Evolutionary conservation across 2,329 filamentous ascomycete genomes (phyloP), one percentile per base, ranked within the genome.

Genomic region (Colletotrichum spinosum): DNA sequence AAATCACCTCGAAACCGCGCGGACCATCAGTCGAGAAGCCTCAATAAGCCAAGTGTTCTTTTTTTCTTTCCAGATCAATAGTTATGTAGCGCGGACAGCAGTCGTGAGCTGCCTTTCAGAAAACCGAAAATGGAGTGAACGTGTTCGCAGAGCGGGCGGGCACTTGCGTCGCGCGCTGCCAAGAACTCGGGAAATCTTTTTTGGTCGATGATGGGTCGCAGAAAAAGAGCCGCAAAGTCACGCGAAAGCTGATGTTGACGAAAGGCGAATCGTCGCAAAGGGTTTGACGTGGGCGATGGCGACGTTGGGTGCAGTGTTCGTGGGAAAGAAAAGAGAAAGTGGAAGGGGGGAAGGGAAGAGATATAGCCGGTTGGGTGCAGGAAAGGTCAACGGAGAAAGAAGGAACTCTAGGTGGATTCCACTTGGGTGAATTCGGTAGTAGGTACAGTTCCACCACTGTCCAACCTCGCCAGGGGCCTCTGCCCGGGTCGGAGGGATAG

Each of bases 1-100:
- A 67, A 66, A 67, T 68, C 62, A 68, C 61, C 66, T 68, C 66
- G 63, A 60, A 50, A 62, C 68, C 68, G 49, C 54, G 60, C 57
- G 56, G 44, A 68, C 60, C 68, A 69, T 68, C 68, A 67, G 55
- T 68, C 51, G 48, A 68, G 59, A 58, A 55, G 55, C 56, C 60
- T 65, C 51, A 65, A 42, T 52, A 65, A 64, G 60, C 55, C 65
- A 60, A 54, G 52, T 25, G 35, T 60, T 33, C 12, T 33, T 48
- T 56, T 33, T 56, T 56, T 45, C 52, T 42, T 25, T 60, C 61
- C 60, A 41, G 53, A 41, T 66, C 55, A 66, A 48, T 67, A 65
- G 55, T 46, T 44, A 39, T 49, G 11, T 55, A 34, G 48, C 39
- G 56, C 17, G 39, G 34, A 34, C 33, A n/a, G 41, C 10, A 10